Conservation (phyloP, 805 yeast species). For the Metschnikowia shivogae region DNA sequence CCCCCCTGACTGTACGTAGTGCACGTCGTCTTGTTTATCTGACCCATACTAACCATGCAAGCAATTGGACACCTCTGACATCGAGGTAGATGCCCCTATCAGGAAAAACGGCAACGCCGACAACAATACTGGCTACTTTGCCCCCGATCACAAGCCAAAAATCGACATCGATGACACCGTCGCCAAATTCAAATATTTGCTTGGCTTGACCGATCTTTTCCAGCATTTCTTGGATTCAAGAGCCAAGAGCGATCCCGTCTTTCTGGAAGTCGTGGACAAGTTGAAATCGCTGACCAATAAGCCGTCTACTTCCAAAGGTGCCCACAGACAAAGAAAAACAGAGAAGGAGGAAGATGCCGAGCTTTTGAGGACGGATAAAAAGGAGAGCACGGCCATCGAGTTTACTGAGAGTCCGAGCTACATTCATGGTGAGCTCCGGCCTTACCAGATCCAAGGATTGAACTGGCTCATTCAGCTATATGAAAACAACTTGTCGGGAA, state of each 20-base stretch:
- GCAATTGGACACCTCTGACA: slow-evolving; percentile 5
- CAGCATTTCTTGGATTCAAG: slow-evolving; percentile 64
- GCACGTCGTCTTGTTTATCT: neutral
- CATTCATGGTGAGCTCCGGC: slow-evolving; percentile 58
- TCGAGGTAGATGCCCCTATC: neutral
- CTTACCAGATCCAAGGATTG: slow-evolving; percentile 76
- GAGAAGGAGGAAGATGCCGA: slow-evolving; percentile 80
- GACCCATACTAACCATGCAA: slow-evolving; percentile 1
- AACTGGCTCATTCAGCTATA: slow-evolving; percentile 72
- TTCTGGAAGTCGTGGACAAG: slow-evolving; percentile 48
- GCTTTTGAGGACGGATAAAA: slow-evolving; percentile 53
- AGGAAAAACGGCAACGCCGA: neutral
- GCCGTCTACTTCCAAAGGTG: slow-evolving; percentile 9
- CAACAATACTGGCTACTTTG: slow-evolving; percentile 26
- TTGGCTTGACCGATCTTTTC: slow-evolving; percentile 63
- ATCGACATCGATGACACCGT: slow-evolving; percentile 59
- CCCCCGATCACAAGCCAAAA: slow-evolving; percentile 29
- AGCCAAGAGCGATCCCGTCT: slow-evolving; percentile 57
- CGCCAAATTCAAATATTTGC: slow-evolving; percentile 60
- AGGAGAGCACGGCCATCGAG: slow-evolving; percentile 34
- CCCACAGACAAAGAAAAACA: slow-evolving; percentile 59
- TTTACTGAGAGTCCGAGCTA: slow-evolving; percentile 50
- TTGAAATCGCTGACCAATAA: slow-evolving; percentile 17
- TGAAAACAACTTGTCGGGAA: slow-evolving; percentile 68
- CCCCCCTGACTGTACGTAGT: slow-evolving; percentile 16